Evolutionary conservation across 192 early-diverging fungal species (phyloP).

Genomic region (Podila horticola): DNA sequence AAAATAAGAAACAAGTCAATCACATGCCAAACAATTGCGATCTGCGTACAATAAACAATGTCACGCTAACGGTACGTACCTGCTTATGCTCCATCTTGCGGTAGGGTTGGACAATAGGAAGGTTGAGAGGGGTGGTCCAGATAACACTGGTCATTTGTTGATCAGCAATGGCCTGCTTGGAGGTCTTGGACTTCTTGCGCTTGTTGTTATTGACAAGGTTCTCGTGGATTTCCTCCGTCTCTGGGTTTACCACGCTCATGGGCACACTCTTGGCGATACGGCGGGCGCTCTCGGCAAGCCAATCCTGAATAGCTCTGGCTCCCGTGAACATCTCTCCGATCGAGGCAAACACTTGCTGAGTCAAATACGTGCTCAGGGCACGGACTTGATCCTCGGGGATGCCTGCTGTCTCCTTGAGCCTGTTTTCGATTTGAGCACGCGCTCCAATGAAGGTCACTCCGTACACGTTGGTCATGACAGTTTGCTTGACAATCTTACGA

Average conservation of each 20-base stretch:
- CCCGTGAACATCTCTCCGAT: conserved; percentile 92
- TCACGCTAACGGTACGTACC: conserved; percentile 28
- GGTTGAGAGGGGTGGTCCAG: conserved; percentile 95
- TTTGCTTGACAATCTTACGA: conserved; percentile 98
- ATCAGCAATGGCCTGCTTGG: conserved; percentile 55
- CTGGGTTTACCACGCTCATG: conserved; percentile 52
- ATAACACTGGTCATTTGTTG: conserved; percentile 88
- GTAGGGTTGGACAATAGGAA: conserved; percentile 98
- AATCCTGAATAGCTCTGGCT: conserved; percentile 91
- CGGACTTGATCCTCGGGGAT: conserved; percentile 74
- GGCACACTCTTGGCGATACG: conserved; percentile 86
- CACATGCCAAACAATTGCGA: not conserved
- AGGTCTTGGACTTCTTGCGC: conserved; percentile 48
- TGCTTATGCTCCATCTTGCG: conserved; percentile 73
- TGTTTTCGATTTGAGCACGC: conserved; percentile 82
- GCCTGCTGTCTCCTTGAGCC: conserved; percentile 82
- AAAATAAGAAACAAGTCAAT: not conserved
- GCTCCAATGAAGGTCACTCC: conserved; percentile 98
- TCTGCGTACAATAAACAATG: not conserved
- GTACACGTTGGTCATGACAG: conserved; percentile 99
- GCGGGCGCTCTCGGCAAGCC: conserved; percentile 89
- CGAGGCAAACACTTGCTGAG: conserved; percentile 84
- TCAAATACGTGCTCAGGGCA: conserved; percentile 76
- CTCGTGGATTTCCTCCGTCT: conserved; percentile 49
- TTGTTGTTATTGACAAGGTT: conserved; percentile 19